Percentiles rank a stretch among this genome's conserved stretches.
Evolutionary conservation across 441 rosid genomes (phyloP).

Genomic region (Isatis lusitanica): DNA sequence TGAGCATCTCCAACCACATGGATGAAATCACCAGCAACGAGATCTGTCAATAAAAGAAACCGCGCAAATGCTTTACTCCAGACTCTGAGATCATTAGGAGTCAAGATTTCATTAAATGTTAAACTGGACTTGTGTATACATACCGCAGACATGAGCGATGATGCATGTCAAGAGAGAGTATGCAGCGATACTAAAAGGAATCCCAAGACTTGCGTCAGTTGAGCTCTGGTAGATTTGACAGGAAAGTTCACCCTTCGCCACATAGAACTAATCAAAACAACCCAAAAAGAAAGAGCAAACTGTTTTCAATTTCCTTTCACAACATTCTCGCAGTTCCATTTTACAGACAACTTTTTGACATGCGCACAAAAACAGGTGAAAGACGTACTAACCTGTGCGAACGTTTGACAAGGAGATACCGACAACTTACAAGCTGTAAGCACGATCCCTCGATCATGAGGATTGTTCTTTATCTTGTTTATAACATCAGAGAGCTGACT

Average conservation of each 20-base stretch:
- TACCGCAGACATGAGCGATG: conserved; percentile 89
- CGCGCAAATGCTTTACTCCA: not conserved
- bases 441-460: conserved; percentile 58
- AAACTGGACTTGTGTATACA: conserved; percentile 5
- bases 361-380: not conserved
- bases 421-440: conserved; percentile 69
- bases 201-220: conserved; percentile 67
- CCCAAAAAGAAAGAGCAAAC: not conserved
- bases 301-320: not conserved
- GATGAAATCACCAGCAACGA: conserved; percentile 72
- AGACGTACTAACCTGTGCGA: conserved; percentile 52
- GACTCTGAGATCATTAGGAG: not conserved
- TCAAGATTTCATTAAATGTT: not conserved
- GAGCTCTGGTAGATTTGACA: conserved; percentile 84
- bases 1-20: conserved; percentile 65
- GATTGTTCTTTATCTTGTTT: conserved; percentile 67
- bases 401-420: conserved; percentile 70
- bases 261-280: conserved; percentile 49
- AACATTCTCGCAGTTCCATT: not conserved
- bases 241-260: conserved; percentile 50
- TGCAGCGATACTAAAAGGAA: conserved; percentile 74
- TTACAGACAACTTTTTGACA: not conserved
- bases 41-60: conserved; percentile 45
- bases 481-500: conserved; percentile 71
- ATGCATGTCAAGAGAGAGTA: conserved; percentile 76